Conservation (phyloP, 2,329 filamentous ascomycete species). For the Fusarium sterilihyphosum region DNA sequence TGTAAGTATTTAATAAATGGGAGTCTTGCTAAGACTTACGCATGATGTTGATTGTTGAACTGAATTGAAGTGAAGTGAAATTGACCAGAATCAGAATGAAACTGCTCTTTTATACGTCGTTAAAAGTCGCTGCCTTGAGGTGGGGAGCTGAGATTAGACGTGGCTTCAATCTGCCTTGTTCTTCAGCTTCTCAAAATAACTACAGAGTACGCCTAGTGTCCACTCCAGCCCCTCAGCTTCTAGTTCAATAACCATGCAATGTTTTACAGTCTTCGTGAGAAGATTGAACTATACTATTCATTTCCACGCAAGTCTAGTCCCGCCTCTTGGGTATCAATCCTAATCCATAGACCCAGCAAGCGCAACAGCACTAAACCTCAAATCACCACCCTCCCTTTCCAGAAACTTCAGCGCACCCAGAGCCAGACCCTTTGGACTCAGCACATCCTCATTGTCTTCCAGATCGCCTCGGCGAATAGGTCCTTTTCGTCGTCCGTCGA, state of each 20-base stretch:
- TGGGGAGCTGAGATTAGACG: slow-evolving; percentile 36
- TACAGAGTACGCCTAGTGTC: background rate
- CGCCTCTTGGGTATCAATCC: slow-evolving; percentile 24
- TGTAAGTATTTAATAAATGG: background rate
- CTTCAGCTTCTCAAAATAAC: background rate
- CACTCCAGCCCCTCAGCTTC: background rate
- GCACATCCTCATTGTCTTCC: slow-evolving; percentile 71
- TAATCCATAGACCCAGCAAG: slow-evolving; percentile 63
- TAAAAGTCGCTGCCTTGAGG: slow-evolving; percentile 35
- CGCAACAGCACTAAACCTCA: slow-evolving; percentile 69
- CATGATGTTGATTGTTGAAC: slow-evolving; percentile 14
- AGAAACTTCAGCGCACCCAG: slow-evolving; percentile 71
- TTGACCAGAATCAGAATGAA: background rate
- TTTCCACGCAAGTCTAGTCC: background rate
- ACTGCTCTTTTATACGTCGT: background rate
- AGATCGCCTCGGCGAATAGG: slow-evolving; percentile 67
- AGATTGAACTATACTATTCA: background rate
- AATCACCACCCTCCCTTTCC: slow-evolving; percentile 63
- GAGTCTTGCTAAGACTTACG: background rate
- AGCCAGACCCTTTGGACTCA: slow-evolving; percentile 78
- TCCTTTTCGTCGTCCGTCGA: slow-evolving; percentile 68
- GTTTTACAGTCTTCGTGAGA: background rate
- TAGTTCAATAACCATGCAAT: background rate
- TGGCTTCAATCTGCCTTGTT: slow-evolving; percentile 34
- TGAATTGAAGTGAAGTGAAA: no score